These are phyloP conservation scores for Abortiporus biennis DNA, from an alignment of 1,284 basidiomycete genomes.

Conservation along the genomic window DNA sequence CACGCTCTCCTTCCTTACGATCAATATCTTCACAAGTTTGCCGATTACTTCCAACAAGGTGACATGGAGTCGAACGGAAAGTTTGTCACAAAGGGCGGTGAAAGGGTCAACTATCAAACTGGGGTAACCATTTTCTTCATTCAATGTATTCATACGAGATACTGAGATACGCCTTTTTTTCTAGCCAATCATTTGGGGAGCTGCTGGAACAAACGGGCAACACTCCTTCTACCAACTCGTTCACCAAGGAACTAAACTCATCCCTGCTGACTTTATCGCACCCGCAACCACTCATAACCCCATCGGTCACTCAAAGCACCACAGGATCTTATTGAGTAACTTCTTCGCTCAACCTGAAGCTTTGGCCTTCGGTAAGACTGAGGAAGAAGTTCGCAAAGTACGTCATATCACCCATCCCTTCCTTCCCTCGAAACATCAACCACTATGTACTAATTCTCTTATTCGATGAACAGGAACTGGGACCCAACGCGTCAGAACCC, in stretches of 20 bases:
- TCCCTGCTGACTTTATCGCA: constrained; percentile 94
- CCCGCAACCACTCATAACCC: constrained; percentile 94
- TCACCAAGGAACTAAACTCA: constrained; percentile 91
- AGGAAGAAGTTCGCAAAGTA: constrained; percentile 68
- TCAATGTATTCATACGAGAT: background rate
- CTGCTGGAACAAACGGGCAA: constrained; percentile 96
- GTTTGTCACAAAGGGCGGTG: constrained; percentile 89
- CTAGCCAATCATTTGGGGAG: constrained; percentile 98
- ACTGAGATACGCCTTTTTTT: constrained; percentile 1
- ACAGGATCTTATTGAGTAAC: constrained; percentile 96
- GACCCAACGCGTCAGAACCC: constrained; percentile 70
- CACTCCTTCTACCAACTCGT: constrained; percentile 99
- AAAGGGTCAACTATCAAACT: constrained; percentile 93
- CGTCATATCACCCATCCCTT: constrained; percentile 4
- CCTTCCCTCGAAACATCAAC: background rate
- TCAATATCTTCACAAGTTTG: constrained; percentile 98
- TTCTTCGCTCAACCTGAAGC: constrained; percentile 98
- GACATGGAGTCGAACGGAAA: constrained; percentile 99
- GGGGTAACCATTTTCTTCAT: constrained; percentile 56
- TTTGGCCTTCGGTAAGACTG: constrained; percentile 95
- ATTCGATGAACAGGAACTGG: constrained; percentile 55
- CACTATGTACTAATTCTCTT: background rate
- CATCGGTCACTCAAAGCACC: constrained; percentile 81
- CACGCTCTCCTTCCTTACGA: constrained; percentile 96
- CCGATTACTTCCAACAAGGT: constrained; percentile 99